phyloP scores from a whole-genome alignment of 2,329 filamentous ascomycete genomes.

The Kalaharituber pfeilii region DNA sequence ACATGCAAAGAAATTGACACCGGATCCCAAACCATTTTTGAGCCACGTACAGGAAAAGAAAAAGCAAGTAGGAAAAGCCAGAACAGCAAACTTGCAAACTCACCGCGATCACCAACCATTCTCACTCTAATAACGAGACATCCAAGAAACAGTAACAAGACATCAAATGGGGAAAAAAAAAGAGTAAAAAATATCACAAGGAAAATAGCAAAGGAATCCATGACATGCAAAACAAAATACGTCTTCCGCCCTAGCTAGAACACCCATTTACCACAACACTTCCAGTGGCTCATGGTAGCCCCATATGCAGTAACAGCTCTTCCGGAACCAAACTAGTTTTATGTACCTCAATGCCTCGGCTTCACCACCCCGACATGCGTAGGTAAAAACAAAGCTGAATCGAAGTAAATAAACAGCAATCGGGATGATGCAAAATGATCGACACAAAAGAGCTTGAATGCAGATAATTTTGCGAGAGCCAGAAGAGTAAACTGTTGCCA shows the following conservation, averaged over 20 bases:
- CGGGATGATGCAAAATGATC: neutral
- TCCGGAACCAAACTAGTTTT: neutral
- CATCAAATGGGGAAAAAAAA: neutral
- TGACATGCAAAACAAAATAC: too few relatives aligned
- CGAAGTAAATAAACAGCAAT: neutral
- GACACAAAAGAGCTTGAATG: constrained; percentile 4
- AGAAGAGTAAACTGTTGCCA: constrained; percentile 12
- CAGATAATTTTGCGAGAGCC: constrained; percentile 14
- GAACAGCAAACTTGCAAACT: neutral
- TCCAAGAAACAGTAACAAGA: neutral
- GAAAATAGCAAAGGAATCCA: too few relatives aligned
- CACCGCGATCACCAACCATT: neutral
- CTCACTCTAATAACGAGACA: neutral
- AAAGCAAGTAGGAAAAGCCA: neutral
- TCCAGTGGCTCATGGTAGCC: too few relatives aligned
- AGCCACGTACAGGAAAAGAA: neutral
- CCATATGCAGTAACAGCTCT: too few relatives aligned
- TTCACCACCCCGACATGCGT: too few relatives aligned
- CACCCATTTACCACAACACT: too few relatives aligned
- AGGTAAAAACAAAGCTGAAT: neutral
- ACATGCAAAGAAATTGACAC: constrained; percentile 3
- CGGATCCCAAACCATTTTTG: constrained; percentile 1
- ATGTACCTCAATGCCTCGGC: neutral
- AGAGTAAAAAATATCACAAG: neutral
- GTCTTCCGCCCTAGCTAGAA: too few relatives aligned